Base-by-base conservation (phyloP, 2,329 filamentous ascomycete species). In the Talaromyces sp. region DNA sequence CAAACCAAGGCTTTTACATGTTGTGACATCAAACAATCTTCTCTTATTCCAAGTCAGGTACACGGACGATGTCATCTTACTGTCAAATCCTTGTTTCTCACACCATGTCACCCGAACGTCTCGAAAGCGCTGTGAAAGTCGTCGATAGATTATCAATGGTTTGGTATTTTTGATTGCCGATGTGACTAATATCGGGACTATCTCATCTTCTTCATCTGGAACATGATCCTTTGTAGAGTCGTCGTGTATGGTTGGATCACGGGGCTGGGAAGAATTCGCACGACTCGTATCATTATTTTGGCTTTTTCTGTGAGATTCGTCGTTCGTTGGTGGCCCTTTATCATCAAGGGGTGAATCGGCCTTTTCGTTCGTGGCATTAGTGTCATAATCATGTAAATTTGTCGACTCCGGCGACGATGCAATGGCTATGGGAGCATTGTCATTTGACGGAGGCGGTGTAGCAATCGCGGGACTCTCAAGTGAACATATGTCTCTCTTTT, bases 1-100 rank as follows among this genome's bases (percentile, higher is more conserved):
- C 52, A 94, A 82, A 7, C 87, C 86, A 7, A 96, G 76, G 54
- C 83, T 86, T 57, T 81, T 80, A 61, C 90, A 87, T 1, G 88
- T 92, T 5, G 89, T 90, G n/a, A 84, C 83, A 64, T 89, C 85
- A 70, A 89, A 96, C 3, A 96, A 75, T 61, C 85, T 84, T 61
- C 84, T 85, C 27, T 85, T 83, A 64, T 87, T 87, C 88, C 90
- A 96, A 0, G 90, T 94, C 59, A 97, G 81, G 67, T 94, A 88
- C 19, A 95, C 77, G 0, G 79, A 77, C 4, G 81, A 75, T 2
- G 80, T 74, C 26, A 81, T 71, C 2, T 82, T 77, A 2, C 77
- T 73, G 1, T 77, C 73, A 53, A 85, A 81, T 1, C 72, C 72
- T 69, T 92, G 88, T 58, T 81, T 80, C 12, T 79, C 75, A 66